phyloP scores from a whole-genome alignment of 768 basidiomycete genomes.

The Coprinopsis sp. region DNA sequence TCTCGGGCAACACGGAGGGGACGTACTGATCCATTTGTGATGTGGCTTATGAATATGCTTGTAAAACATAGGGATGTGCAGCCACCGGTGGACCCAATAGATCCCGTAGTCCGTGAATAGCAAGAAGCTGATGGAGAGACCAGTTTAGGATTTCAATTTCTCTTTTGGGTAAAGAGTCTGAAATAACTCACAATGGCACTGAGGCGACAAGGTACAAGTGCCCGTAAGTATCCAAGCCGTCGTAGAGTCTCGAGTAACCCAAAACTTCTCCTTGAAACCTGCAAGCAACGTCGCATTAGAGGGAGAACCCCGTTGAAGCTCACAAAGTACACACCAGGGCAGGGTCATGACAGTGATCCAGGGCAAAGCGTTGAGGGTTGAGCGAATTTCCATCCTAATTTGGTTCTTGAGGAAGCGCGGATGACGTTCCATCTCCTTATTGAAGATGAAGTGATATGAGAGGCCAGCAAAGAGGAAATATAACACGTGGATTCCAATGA shows the following conservation, averaged over 20 bases:
- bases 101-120: conserved; percentile 80
- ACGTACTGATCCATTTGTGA: conserved; percentile 96
- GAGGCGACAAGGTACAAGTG: conserved; percentile 68
- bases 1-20: background rate
- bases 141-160: conserved; percentile 9
- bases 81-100: conserved; percentile 93
- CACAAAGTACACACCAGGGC: too few relatives aligned
- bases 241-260: conserved; percentile 78
- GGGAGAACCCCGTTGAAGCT: too few relatives aligned
- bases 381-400: conserved; percentile 71
- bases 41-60: conserved; percentile 95
- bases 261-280: conserved; percentile 90
- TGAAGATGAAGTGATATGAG: conserved; percentile 85
- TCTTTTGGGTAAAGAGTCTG: conserved; percentile 3
- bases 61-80: conserved; percentile 85
- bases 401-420: conserved; percentile 92
- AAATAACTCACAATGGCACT: conserved; percentile 53
- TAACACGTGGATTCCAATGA: conserved; percentile 76
- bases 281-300: too few relatives aligned
- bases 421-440: conserved; percentile 92
- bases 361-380: conserved; percentile 75
- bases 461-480: conserved; percentile 88
- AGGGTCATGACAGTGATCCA: conserved; percentile 78
- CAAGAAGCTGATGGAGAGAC: conserved; percentile 21
- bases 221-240: conserved; percentile 75